Percentiles rank a stretch among this genome's conserved stretches.
Evolutionary conservation across 495 filamentous ascomycete genomes (phyloP).

Genomic region (Chaetomium cochliodes): DNA sequence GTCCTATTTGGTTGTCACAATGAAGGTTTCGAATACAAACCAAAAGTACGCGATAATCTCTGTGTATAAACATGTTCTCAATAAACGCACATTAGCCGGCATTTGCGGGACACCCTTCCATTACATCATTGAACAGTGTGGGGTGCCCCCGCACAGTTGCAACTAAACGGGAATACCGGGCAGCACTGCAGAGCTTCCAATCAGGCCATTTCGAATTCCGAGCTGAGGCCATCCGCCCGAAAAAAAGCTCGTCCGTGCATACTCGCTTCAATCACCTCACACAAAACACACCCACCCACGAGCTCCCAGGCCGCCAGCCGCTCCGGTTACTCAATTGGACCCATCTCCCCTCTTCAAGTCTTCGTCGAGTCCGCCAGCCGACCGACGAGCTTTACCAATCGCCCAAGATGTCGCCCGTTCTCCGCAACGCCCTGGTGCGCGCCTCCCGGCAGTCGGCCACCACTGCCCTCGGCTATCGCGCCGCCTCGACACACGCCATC

Average conservation of each 20-base stretch:
- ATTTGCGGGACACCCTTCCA: too few species aligned
- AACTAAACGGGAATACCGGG: conserved; percentile 22
- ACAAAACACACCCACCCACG: conserved; percentile 33
- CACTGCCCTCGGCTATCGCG: conserved; percentile 56
- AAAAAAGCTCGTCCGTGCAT: conserved; percentile 43
- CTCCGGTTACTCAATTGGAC: conserved; percentile 43
- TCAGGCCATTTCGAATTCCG: conserved; percentile 36
- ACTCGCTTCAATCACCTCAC: conserved; percentile 33
- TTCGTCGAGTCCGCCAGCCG: conserved; percentile 20
- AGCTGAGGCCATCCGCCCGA: conserved; percentile 32
- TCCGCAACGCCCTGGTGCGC: conserved; percentile 44
- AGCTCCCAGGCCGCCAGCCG: conserved; percentile 35
- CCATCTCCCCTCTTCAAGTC: conserved; percentile 42
- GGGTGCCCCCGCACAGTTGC: conserved; percentile 15
- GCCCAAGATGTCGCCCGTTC: conserved; percentile 37
- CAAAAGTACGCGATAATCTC: too few species aligned
- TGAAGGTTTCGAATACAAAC: too few species aligned
- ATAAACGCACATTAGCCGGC: too few species aligned
- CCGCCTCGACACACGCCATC: conserved; percentile 79
- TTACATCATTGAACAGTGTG: conserved; percentile 14
- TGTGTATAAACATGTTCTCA: too few species aligned
- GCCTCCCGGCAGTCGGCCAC: conserved; percentile 40
- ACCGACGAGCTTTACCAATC: conserved; percentile 19
- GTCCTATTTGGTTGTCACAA: too few species aligned
- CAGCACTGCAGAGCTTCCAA: conserved; percentile 22